Evolutionary conservation across 345 rosid species (phyloP), one percentile per base, ranked within the genome.

Genomic region (Hibiscus trionum): DNA sequence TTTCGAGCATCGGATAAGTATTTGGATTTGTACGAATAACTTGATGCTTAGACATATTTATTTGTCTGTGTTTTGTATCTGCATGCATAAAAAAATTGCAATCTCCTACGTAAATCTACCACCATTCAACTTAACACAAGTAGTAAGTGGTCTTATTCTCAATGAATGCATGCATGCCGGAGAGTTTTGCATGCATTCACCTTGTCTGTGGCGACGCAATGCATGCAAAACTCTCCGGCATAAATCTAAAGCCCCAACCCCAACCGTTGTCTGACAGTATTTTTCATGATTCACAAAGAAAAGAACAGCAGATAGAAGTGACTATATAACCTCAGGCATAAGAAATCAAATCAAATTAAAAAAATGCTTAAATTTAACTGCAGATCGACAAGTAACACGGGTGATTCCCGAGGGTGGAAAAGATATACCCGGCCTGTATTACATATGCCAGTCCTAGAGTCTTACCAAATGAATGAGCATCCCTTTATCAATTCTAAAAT

Each of bases 401-500:
- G 10, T 42, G 55, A 31, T 19, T 53, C 61, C 53, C 61, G 61
- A 17, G 26, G 47, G 61, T 33, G 10, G 29, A 65, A 49, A 49
- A 31, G 60, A 69, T 27, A 50, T 4, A 39, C 6, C 44, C 29
- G 1, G 42, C 72, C 59, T 15, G 27, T 69, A 69, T 52, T 4
- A 50, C 71, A 33, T 21, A 46, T 27, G 15, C 44, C 60, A 50
- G 60, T 50, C 60, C 59, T 27, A 68, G 52, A 50, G 46, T 29
- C 61, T 16, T 69, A n/a, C 4, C 59, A 69, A 31, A 69, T 50
- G 72, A 69, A 52, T 69, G 29, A 17, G 46, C 61, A 27, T 50
- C 26, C 26, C 53, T 31, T 16, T 52, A 52, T 69, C 47, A 52
- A 16, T n/a, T 52, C 59, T 69, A 69, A 16, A 69, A 4, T 16